Evolutionary conservation across 371 early-diverging fungal species (phyloP).

Genomic region (Zopfochytrium polystomum): DNA sequence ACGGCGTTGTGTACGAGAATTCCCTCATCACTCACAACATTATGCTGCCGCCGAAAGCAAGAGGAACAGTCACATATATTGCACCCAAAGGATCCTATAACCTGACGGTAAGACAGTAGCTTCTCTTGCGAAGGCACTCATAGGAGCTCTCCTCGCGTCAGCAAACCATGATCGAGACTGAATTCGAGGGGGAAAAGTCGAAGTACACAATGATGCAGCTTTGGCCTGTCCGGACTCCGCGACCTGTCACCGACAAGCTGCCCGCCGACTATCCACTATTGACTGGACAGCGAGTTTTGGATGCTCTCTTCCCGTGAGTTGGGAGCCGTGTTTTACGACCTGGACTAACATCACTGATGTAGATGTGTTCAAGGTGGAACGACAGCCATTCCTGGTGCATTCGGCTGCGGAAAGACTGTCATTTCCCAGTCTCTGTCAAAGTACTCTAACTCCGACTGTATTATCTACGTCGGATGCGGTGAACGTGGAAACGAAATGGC

Average conservation of each 20-base stretch:
- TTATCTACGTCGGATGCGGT: conserved; percentile 99
- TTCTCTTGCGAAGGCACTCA: conserved; percentile 3
- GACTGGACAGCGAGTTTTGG: conserved; percentile 99
- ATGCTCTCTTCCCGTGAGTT: conserved; percentile 95
- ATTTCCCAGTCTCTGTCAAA: conserved; percentile 99
- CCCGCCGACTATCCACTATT: conserved; percentile 95
- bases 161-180: conserved; percentile 92
- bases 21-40: conserved; percentile 92
- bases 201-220: conserved; percentile 94
- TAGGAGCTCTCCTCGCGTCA: conserved; percentile 22
- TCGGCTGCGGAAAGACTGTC: conserved; percentile 99
- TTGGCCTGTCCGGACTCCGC: conserved; percentile 99
- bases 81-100: conserved; percentile 95
- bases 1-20: conserved; percentile 96
- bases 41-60: conserved; percentile 92
- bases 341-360: neutral
- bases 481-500: conserved; percentile 99
- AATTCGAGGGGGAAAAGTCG: conserved; percentile 86
- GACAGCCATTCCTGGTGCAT: conserved; percentile 99
- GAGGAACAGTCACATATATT: conserved; percentile 95
- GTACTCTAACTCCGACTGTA: conserved; percentile 99
- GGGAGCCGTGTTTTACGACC: conserved; percentile 2
- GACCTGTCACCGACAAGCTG: conserved; percentile 96
- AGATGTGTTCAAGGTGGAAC: conserved; percentile 99
- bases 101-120: conserved; percentile 53